phyloP scores from a whole-genome alignment of 108 stramenopile genomes.

The Stephanodiscus triporus region DNA sequence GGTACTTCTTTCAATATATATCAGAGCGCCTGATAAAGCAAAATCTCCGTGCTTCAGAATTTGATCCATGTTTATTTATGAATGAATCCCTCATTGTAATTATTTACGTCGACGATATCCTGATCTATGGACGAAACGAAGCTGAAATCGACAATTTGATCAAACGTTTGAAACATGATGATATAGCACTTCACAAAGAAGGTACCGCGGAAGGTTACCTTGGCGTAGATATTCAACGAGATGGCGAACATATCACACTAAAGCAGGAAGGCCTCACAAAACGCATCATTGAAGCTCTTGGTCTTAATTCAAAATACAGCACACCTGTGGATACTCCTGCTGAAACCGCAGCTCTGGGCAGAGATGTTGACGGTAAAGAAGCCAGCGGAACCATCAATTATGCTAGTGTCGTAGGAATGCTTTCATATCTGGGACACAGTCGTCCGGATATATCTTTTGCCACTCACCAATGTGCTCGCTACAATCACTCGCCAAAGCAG shows the following conservation, averaged over 20 bases:
- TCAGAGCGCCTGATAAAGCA: slow-evolving; percentile 8
- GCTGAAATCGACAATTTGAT: slow-evolving; percentile 16
- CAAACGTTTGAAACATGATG: background rate
- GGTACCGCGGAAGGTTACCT: slow-evolving; percentile 25
- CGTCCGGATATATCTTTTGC: slow-evolving; percentile 38
- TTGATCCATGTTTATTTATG: slow-evolving; percentile 61
- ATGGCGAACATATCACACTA: background rate
- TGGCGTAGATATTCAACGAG: slow-evolving; percentile 7
- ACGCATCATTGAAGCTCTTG: slow-evolving; percentile 53
- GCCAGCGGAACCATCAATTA: slow-evolving; percentile 5
- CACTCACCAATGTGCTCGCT: slow-evolving; percentile 33
- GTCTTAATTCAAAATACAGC: slow-evolving; percentile 11
- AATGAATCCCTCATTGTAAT: slow-evolving; percentile 29
- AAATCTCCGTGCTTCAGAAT: slow-evolving; percentile 13
- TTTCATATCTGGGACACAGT: slow-evolving; percentile 11
- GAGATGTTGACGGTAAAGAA: background rate
- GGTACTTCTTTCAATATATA: slow-evolving; percentile 44
- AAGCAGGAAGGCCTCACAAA: slow-evolving; percentile 56
- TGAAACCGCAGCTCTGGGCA: background rate
- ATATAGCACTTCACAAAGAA: slow-evolving; percentile 11
- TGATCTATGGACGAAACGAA: slow-evolving; percentile 6
- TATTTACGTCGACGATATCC: slow-evolving; percentile 52
- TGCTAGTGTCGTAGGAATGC: background rate
- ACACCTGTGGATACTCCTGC: background rate
- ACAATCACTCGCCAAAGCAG: slow-evolving; percentile 4